Evolutionary conservation across 129 eudicot genomes (phyloP).

Genomic region (Helianthus annuus): HanXRQr2.0-SUNRISE NC_035441.2:174845151-174845650

Average conservation of each 20-base stretch:
- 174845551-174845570: conserved; percentile 83
- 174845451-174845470: conserved; percentile 69
- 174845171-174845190: conserved; percentile 76
- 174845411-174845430: conserved; percentile 78
- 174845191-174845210: conserved; percentile 75
- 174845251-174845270: conserved; percentile 82
- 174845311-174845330: conserved; percentile 64
- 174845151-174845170: conserved; percentile 89
- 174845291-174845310: conserved; percentile 74
- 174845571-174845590: conserved; percentile 74
- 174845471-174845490: conserved; percentile 78
- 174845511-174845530: conserved; percentile 74
- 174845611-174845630: conserved; percentile 62
- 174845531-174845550: conserved; percentile 65
- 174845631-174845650: conserved; percentile 70
- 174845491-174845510: conserved; percentile 77
- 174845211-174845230: conserved; percentile 82
- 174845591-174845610: conserved; percentile 68
- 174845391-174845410: conserved; percentile 77
- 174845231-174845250: conserved; percentile 81
- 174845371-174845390: conserved; percentile 75
- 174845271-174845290: conserved; percentile 81
- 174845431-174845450: conserved; percentile 84
- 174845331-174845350: conserved; percentile 79
- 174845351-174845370: conserved; percentile 67